These are phyloP conservation scores for Flagelloscypha sp. DNA, from an alignment of 768 basidiomycete species.

Conservation along the genomic window DNA sequence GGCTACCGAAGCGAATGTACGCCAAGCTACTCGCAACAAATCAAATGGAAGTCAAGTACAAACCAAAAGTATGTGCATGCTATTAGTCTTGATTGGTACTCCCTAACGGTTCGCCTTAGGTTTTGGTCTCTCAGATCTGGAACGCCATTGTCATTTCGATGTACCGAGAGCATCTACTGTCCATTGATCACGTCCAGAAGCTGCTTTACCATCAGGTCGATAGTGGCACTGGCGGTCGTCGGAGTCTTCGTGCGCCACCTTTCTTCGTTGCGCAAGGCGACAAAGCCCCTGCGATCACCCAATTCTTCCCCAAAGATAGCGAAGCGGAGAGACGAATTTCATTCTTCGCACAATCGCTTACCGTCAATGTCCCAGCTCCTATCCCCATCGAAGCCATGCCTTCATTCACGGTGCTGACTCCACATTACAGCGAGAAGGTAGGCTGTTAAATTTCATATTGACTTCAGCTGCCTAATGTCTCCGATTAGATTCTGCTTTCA, in stretches of 20 bases:
- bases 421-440: constrained; percentile 98
- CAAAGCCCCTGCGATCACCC: constrained; percentile 56
- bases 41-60: constrained; percentile 98
- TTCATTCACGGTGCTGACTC: constrained; percentile 95
- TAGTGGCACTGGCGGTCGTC: constrained; percentile 74
- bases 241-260: constrained; percentile 88
- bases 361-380: constrained; percentile 89
- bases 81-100: not conserved
- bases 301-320: constrained; percentile 91
- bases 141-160: constrained; percentile 99
- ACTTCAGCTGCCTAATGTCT: constrained; percentile 4
- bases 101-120: constrained; percentile 35
- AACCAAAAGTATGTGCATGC: constrained; percentile 91
- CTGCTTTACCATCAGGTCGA: constrained; percentile 96
- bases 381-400: constrained; percentile 99
- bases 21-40: constrained; percentile 88
- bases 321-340: constrained; percentile 97
- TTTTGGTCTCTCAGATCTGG: constrained; percentile 98
- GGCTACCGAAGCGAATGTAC: constrained; percentile 94
- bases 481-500: constrained; percentile 70
- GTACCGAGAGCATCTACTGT: constrained; percentile 98
- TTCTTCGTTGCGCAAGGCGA: constrained; percentile 98
- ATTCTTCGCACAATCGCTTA: constrained; percentile 97
- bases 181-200: constrained; percentile 98
- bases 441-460: constrained; percentile 11